These are phyloP conservation scores for Mycosphaerella sp. DNA, from an alignment of 2,329 filamentous ascomycete species.

Conservation along the genomic window DNA sequence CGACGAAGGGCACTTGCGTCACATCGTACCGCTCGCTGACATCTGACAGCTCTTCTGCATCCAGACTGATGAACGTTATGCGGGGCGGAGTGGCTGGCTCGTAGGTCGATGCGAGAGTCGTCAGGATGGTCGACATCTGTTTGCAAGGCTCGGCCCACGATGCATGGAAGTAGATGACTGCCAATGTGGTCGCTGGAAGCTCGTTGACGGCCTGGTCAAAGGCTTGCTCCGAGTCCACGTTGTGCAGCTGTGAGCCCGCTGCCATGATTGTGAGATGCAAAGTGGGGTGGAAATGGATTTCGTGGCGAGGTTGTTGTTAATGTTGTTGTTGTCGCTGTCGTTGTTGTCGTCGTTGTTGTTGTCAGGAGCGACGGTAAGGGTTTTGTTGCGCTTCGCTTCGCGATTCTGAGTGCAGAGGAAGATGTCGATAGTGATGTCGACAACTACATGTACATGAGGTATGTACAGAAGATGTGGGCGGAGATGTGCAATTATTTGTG, in stretches of 20 bases:
- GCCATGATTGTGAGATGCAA: constrained; percentile 11
- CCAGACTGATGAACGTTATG: constrained; percentile 83
- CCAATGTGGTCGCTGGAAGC: constrained; percentile 63
- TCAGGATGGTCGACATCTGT: constrained; percentile 84
- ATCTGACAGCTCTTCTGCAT: constrained; percentile 90
- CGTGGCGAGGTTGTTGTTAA: not conserved
- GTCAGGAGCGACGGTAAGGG: too few species aligned
- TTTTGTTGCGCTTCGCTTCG: too few species aligned
- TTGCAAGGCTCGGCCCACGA: constrained; percentile 95
- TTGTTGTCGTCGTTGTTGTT: too few species aligned
- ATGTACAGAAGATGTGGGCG: too few species aligned
- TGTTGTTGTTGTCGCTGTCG: too few species aligned
- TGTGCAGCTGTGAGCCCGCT: constrained; percentile 53
- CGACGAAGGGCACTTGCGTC: constrained; percentile 86
- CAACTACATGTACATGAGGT: too few species aligned
- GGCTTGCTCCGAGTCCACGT: constrained; percentile 66
- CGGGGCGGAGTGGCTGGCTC: constrained; percentile 56
- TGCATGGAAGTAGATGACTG: constrained; percentile 90
- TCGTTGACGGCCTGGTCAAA: constrained; percentile 65
- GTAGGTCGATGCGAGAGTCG: constrained; percentile 80
- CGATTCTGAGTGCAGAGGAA: too few species aligned
- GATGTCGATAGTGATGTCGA: too few species aligned
- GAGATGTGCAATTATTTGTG: too few species aligned
- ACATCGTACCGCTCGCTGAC: constrained; percentile 91
- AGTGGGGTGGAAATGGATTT: not conserved